Base-by-base conservation (phyloP, 2,329 filamentous ascomycete genomes). In the Teratosphaeria zuluensis region DNA sequence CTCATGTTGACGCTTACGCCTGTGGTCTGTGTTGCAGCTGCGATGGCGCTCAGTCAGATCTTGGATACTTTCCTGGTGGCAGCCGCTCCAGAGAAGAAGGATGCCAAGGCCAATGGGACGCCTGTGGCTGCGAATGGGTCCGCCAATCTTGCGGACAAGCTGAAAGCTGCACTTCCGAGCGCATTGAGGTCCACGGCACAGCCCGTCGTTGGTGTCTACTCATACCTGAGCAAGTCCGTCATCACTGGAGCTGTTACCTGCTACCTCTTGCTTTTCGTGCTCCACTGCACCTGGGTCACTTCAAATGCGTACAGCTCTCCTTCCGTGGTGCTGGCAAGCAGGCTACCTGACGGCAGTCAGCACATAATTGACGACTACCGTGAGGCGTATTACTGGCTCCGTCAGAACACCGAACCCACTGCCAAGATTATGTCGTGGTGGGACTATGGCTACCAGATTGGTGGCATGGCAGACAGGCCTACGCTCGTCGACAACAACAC, bases 401-500 rank as follows among this genome's bases (percentile, higher is more conserved):
- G 94, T 63, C 94, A 99, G 76, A 99, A 99, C 80, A 99, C 95
- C 9, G 82, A 87, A 61, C 84, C 92, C 65, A 89, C 96, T 68
- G 92, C 95, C 71, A 99, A 97, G 82, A 88, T 99, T 72, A 97
- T 97, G 92, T 94, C 92, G 1, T 99, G 94, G 94, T 99, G 94
- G 94, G 94, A 99, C 74, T 99, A 99, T 70, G 94, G 94, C 65
- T 99, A 99, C 79, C 94, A 99, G 78, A 99, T 99, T 75, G 94
- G 94, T 78, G 94, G 94, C 66, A 99, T 99, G 94, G 94, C 94
- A 55, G 94, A 99, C 74, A 85, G 94, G 57, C 94, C 94, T 35
- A 99, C 94, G 1, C 81, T 99, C 35, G 94, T 99, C 35, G 94
- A 99, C 80, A 99, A 99, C 81, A 99, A 99, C 79, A 99, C 94